Evolutionary conservation across 140 eudicot genomes (phyloP), one percentile per base, ranked within the genome.

Genomic region (Oenanthe javanica): DNA sequence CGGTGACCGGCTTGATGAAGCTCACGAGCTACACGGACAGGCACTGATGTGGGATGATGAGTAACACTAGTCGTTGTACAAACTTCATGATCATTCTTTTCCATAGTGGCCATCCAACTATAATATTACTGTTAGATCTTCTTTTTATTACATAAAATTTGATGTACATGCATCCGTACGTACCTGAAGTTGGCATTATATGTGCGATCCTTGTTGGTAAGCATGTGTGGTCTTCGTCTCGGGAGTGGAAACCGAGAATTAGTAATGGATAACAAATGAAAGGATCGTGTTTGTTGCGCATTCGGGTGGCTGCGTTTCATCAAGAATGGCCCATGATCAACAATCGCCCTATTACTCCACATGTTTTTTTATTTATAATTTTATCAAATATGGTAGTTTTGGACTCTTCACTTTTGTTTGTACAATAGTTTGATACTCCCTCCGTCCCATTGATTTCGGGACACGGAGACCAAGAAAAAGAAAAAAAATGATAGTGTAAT

Each of bases 1-100:
- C 89, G 96, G 69, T 93, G 95, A 2, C 98, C 98, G 42, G 98
- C 98, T 84, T 86, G 98, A 84, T 86, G 93, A 67, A 93, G 93
- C 86, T 93, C 98, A 12, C 85, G 87, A 1, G 98, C 98, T 40
- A 93, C 98, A 40, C 93, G 93, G 66, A 93, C 94, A 11, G 98
- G 98, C 67, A 93, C 98, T 38, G 98, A 93, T 2, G 90, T 82
- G 43, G 97, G 93, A 48, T n/a, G 36, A 31, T 31, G 16, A 23
- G 9, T 12, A 66, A 21, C 40, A 25, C 42, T 27, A 2, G 38
- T 25, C 9, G 78, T 83, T 9, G 88, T 59, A 1, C 87, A 77
- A 49, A 82, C 84, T 79, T 85, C 87, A 14, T 51, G 57, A 59
- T n/a, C 9, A 49, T 87, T 83, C 79, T 77, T 83, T 51, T 88